Evolutionary conservation across 2,329 filamentous ascomycete species (phyloP).

Genomic region (Sclerotinia sclerotiorum): DNA sequence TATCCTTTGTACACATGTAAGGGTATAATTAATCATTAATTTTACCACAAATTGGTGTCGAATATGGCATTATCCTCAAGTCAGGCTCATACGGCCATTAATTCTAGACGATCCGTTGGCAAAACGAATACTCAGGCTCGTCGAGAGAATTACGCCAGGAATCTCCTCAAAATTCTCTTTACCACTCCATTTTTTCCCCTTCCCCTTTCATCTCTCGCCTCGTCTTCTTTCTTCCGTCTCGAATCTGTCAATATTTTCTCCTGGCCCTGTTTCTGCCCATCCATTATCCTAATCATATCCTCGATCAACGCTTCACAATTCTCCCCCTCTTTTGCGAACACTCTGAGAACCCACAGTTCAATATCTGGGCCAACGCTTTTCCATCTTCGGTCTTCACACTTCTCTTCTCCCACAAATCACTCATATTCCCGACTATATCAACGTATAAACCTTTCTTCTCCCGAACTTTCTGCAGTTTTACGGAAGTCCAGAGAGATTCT

Average conservation of each 20-base stretch:
- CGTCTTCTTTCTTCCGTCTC: neutral
- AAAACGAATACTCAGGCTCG: neutral
- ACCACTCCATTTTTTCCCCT: constrained; percentile 1
- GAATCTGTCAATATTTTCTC: neutral
- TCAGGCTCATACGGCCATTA: neutral
- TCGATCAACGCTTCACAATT: constrained; percentile 7
- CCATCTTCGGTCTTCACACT: constrained; percentile 5
- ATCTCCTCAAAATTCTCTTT: constrained; percentile 11
- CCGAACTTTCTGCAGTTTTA: neutral
- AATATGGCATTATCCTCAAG: neutral
- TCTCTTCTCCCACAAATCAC: constrained; percentile 19
- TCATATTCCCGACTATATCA: constrained; percentile 11
- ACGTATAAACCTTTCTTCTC: constrained; percentile 5
- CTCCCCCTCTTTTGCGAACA: constrained; percentile 14
- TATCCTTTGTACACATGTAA: neutral
- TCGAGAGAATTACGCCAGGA: neutral
- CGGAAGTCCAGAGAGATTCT: neutral
- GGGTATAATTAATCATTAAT: neutral
- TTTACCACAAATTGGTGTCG: neutral
- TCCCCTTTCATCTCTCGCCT: neutral
- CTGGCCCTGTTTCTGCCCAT: too few species aligned
- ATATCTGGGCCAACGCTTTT: constrained; percentile 1
- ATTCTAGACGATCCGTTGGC: neutral
- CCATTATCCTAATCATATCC: neutral
- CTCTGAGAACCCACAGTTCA: constrained; percentile 10